phyloP scores from a whole-genome alignment of 1,284 basidiomycete species.

The Malassezia obtusa region DNA sequence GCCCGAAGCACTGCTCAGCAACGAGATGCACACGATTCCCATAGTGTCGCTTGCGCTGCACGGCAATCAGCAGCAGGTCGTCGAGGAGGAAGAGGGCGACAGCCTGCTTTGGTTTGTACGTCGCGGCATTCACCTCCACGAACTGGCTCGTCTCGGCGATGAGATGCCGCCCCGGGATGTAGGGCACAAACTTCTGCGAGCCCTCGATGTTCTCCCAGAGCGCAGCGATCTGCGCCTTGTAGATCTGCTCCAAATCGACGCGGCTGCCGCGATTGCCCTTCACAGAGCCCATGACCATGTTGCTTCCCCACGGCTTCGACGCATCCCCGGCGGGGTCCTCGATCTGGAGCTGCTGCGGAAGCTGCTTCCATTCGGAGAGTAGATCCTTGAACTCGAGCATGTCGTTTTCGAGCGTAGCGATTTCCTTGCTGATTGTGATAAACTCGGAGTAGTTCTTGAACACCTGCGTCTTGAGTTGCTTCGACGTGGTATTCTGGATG shows the following conservation, averaged over 20 bases:
- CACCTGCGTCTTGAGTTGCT: slow-evolving; percentile 37
- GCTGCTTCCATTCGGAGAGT: slow-evolving; percentile 71
- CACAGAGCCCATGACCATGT: slow-evolving; percentile 8
- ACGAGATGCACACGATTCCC: slow-evolving; percentile 59
- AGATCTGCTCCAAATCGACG: slow-evolving; percentile 75
- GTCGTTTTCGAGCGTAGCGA: slow-evolving; percentile 88
- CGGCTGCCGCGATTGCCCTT: slow-evolving; percentile 22
- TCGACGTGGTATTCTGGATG: slow-evolving; percentile 28
- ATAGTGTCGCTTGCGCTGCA: slow-evolving; percentile 50
- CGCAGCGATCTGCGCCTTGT: slow-evolving; percentile 83
- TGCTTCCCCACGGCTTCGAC: background rate
- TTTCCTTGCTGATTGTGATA: slow-evolving; percentile 91
- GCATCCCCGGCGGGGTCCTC: slow-evolving; percentile 21
- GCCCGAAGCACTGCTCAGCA: slow-evolving; percentile 81
- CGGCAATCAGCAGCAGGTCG: slow-evolving; percentile 78
- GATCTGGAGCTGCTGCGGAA: slow-evolving; percentile 37
- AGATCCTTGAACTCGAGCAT: slow-evolving; percentile 93
- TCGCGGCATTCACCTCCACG: slow-evolving; percentile 78
- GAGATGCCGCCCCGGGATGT: slow-evolving; percentile 78
- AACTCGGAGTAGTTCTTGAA: slow-evolving; percentile 72
- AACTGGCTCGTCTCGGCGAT: slow-evolving; percentile 77
- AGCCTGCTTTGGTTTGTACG: slow-evolving; percentile 79
- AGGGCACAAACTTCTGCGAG: slow-evolving; percentile 88
- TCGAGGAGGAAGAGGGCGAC: slow-evolving; percentile 84
- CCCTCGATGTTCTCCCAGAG: slow-evolving; percentile 86